Base-by-base conservation (phyloP, 257 asterid species). In the Verbascum thapsus region DNA sequence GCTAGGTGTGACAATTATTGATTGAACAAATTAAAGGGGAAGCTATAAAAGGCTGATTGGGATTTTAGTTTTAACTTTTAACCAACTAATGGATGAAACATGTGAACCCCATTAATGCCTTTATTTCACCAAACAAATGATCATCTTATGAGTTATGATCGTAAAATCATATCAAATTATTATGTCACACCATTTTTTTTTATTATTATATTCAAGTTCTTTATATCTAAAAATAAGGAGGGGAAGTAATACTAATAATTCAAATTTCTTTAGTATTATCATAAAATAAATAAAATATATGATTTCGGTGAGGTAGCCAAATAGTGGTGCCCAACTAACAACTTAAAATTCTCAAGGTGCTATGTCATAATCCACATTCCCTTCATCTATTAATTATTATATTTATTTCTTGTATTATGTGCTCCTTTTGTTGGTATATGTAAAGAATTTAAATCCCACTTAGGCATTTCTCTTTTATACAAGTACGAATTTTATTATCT, bases 81-180 rank as follows among this genome's bases (percentile, higher is more conserved):
- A 54, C 80, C 19, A 75, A 71, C 47, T 59, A 23, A 12, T 15
- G 17, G 63, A 15, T 53, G 61, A 70, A 49, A 66, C 80, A 55
- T 66, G 80, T 75, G 80, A 75, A 4, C 44, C 22, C 63, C 55
- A 70, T 75, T 41, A 75, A 70, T 75, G 76, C 73, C 42, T 20
- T 44, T n/a, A 32, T 34, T 51, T 49, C 52, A 58, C 57, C 61
- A 42, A 57, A 55, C 17, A 41, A 22, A 15, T 7, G 35, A n/a
- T 23, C 22, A 16, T 40, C 8, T 39, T 39, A 38, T 37, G 13
- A 18, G n/a, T 51, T 16, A 7, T 30, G 16, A 1, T 26, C 32
- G 5, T 26, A 26, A 26, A 2, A 26, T 26, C 32, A 26, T 26
- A n/a, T n/a, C n/a, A n/a, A n/a, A n/a, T n/a, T n/a, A n/a, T n/a